Conservation (phyloP, 331 rosid species). For the Malus hybrid region DNA sequence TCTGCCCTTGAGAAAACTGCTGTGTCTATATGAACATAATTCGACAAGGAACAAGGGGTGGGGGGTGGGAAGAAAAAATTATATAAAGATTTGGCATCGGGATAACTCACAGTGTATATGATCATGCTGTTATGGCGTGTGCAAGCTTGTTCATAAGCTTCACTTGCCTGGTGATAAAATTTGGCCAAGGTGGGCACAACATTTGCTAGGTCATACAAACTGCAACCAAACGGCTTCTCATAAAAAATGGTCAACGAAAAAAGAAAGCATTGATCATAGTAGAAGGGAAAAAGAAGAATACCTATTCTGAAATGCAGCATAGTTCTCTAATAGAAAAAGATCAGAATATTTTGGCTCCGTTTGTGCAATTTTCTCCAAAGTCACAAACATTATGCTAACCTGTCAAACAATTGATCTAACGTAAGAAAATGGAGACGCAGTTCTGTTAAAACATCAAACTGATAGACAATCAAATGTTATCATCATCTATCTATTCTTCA, state of each 20-base stretch:
- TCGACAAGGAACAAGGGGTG: no score
- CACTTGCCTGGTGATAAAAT: slow-evolving; percentile 98
- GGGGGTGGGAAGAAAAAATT: not conserved
- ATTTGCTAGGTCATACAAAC: slow-evolving; percentile 94
- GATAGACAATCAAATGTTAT: not conserved
- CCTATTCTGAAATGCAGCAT: slow-evolving; percentile 99
- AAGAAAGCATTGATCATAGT: slow-evolving; percentile 7
- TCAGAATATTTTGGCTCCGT: slow-evolving; percentile 84
- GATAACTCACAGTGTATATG: slow-evolving; percentile 67
- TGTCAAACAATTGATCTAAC: slow-evolving; percentile 22
- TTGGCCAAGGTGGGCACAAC: slow-evolving; percentile 95
- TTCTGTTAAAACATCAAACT: not conserved
- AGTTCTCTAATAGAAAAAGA: slow-evolving; percentile 84
- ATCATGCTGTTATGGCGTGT: slow-evolving; percentile 82
- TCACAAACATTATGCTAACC: slow-evolving; percentile 96
- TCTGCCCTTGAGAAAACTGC: not conserved
- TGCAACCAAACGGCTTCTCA: slow-evolving; percentile 17
- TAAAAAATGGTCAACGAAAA: slow-evolving; percentile 12
- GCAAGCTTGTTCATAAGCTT: slow-evolving; percentile 93
- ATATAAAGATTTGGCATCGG: not conserved
- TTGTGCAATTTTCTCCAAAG: slow-evolving; percentile 84
- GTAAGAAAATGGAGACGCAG: not conserved
- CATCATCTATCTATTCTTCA: not conserved
- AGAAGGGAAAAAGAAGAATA: slow-evolving; percentile 12
- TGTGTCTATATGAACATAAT: not conserved